Evolutionary conservation across 2,329 filamentous ascomycete species (phyloP).

Genomic region (Keithomyces neogunnii): DNA sequence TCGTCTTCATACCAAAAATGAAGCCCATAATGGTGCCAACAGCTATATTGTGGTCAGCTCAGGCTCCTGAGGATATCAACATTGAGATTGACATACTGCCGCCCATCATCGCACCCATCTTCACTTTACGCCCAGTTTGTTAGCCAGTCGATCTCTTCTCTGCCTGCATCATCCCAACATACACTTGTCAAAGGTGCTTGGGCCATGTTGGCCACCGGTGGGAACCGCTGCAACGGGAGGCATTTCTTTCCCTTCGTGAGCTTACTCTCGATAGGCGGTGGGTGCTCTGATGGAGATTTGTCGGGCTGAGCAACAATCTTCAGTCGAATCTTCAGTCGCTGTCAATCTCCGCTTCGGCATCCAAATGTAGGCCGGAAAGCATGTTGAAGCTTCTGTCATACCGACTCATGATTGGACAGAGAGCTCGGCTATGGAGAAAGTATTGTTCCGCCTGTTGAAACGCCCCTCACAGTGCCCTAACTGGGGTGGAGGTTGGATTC

Average conservation of each 20-base stretch:
- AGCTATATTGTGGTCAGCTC: slow-evolving; percentile 46
- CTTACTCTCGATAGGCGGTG: background rate
- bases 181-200: slow-evolving; percentile 49
- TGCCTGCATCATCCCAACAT: slow-evolving; percentile 11
- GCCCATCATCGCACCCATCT: slow-evolving; percentile 99
- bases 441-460: slow-evolving; percentile 14
- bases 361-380: background rate
- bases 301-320: background rate
- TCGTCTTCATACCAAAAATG: slow-evolving; percentile 67
- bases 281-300: background rate
- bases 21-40: slow-evolving; percentile 96
- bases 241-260: slow-evolving; percentile 19
- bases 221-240: slow-evolving; percentile 32
- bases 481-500: background rate
- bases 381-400: background rate
- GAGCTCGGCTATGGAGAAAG: slow-evolving; percentile 15
- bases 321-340: background rate
- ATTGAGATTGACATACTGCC: slow-evolving; percentile 64
- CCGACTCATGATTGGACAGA: slow-evolving; percentile 16
- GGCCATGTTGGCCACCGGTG: slow-evolving; percentile 34
- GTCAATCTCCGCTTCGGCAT: background rate
- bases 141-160: background rate
- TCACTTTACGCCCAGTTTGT: slow-evolving; percentile 29
- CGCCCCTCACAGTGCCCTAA: slow-evolving; percentile 18
- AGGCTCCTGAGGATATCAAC: background rate